A percentile compares a stretch with the other conserved stretches of the same genome.
Conservation (phyloP, 441 rosid species). For the Gossypium laxum region DNA sequence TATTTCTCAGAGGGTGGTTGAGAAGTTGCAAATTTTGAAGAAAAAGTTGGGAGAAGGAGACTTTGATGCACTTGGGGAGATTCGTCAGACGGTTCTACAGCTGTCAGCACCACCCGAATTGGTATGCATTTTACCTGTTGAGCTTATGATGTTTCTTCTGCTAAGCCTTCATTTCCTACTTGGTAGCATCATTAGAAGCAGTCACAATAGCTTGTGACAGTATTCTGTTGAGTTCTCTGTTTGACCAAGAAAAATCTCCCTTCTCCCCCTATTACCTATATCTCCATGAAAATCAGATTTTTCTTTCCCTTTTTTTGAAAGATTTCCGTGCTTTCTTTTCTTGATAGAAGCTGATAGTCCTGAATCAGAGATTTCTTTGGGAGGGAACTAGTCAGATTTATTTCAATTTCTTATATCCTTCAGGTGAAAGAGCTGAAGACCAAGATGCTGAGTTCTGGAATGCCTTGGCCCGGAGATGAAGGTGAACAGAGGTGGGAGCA, state of each 20-base stretch:
- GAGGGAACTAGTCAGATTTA: not conserved
- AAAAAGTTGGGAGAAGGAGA: slow-evolving; percentile 54
- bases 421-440: slow-evolving; percentile 78
- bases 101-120: slow-evolving; percentile 60
- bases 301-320: not conserved
- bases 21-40: slow-evolving; percentile 52
- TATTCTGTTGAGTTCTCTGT: not conserved
- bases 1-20: slow-evolving; percentile 54
- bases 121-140: slow-evolving; percentile 33
- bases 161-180: not conserved
- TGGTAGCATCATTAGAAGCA: not conserved
- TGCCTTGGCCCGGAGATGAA: slow-evolving; percentile 99
- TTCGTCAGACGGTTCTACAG: slow-evolving; percentile 62
- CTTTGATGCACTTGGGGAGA: slow-evolving; percentile 47
- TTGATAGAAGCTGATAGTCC: not conserved
- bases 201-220: not conserved
- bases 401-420: slow-evolving; percentile 17
- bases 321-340: not conserved
- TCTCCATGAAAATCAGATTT: not conserved
- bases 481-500: slow-evolving; percentile 82
- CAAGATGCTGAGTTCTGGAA: slow-evolving; percentile 66
- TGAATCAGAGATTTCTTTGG: not conserved
- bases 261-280: not conserved
- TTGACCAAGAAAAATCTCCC: not conserved
- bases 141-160: not conserved